Evolutionary conservation across 208 protist species (phyloP).

Genomic region (Trypanosoma scelopori): DNA sequence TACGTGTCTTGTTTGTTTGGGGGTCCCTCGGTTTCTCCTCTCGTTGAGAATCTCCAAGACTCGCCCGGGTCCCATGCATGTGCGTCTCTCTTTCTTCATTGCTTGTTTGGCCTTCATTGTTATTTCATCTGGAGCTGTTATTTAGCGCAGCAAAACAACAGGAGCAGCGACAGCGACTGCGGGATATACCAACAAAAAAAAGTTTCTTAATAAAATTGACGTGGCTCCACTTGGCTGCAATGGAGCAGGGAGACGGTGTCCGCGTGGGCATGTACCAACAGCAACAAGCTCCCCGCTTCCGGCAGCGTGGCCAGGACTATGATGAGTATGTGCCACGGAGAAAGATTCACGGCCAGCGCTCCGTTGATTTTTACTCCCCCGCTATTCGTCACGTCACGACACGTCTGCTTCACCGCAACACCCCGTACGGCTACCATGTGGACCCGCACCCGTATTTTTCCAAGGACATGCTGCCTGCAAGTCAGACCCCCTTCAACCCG

Average conservation of each 20-base stretch:
- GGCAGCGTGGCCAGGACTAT: slow-evolving; percentile 53
- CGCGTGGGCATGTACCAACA: slow-evolving; percentile 14
- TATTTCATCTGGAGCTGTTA: neutral
- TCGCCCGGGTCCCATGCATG: neutral
- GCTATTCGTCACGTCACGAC: slow-evolving; percentile 80
- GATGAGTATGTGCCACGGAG: slow-evolving; percentile 84
- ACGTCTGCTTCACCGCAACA: slow-evolving; percentile 61
- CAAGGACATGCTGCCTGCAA: slow-evolving; percentile 74
- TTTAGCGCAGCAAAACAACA: neutral
- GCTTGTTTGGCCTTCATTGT: slow-evolving; percentile 7
- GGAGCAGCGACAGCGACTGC: neutral
- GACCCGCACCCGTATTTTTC: slow-evolving; percentile 83
- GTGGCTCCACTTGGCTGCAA: neutral
- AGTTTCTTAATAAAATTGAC: neutral
- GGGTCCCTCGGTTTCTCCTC: neutral
- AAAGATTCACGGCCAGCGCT: slow-evolving; percentile 74
- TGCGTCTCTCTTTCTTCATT: slow-evolving; percentile 3
- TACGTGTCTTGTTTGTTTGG: slow-evolving; percentile 6
- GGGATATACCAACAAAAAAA: neutral
- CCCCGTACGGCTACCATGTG: slow-evolving; percentile 77
- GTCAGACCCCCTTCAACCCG: slow-evolving; percentile 75
- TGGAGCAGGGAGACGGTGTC: slow-evolving; percentile 19
- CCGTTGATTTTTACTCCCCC: slow-evolving; percentile 82
- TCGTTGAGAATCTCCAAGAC: too few species aligned
- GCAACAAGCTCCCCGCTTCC: slow-evolving; percentile 32